phyloP scores from a whole-genome alignment of 345 rosid species.

The Toxicodendron radicans region DNA sequence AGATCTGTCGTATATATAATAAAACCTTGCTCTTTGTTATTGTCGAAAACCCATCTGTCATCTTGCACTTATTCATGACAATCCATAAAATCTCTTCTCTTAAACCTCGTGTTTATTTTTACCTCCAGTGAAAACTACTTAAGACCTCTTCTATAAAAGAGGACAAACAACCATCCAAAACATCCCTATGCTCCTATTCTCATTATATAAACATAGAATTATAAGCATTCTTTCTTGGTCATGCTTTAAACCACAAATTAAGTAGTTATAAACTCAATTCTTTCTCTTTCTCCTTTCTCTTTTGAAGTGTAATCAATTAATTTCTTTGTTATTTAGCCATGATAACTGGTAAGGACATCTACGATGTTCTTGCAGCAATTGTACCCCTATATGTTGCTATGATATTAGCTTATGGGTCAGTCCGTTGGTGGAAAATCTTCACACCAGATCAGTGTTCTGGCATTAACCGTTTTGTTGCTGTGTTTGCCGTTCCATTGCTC shows the following conservation, averaged over 20 bases:
- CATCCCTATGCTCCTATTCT: neutral
- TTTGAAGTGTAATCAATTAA: neutral
- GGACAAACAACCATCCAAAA: neutral
- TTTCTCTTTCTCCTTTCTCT: neutral
- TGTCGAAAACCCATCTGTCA: neutral
- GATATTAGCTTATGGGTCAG: conserved; percentile 34
- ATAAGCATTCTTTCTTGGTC: neutral
- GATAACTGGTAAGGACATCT: conserved; percentile 32
- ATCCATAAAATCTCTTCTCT: neutral
- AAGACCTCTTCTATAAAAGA: neutral
- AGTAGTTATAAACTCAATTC: neutral
- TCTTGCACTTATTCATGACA: neutral
- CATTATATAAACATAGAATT: neutral
- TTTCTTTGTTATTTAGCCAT: conserved; percentile 2
- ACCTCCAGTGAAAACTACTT: neutral
- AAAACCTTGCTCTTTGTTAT: neutral
- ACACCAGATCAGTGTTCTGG: conserved; percentile 38
- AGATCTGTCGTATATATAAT: conserved; percentile 23
- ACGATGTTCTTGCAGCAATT: conserved; percentile 32
- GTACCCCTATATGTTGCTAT: conserved; percentile 33
- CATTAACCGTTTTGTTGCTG: conserved; percentile 39
- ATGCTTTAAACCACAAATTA: neutral
- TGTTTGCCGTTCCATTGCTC: conserved; percentile 32
- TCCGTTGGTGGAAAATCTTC: conserved; percentile 40
- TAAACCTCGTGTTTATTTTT: neutral